Conservation (phyloP, 805 yeast species). For the Suhomyces emberorum region DNA sequence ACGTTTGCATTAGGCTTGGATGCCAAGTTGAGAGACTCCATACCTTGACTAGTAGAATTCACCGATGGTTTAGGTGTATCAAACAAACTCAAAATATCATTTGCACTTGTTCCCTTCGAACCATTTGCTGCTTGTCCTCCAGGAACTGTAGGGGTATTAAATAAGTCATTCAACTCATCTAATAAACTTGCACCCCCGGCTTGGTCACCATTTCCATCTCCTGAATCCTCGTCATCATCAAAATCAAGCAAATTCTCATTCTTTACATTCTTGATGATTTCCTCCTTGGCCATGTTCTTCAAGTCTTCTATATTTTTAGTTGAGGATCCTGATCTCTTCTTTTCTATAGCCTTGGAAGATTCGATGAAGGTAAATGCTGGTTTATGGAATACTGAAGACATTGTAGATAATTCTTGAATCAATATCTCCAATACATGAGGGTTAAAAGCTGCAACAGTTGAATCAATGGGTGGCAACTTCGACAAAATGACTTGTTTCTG, state of each 20-base stretch:
- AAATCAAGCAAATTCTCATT: slow-evolving; percentile 84
- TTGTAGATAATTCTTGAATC: slow-evolving; percentile 71
- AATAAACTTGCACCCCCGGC: slow-evolving; percentile 42
- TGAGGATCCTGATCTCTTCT: slow-evolving; percentile 12
- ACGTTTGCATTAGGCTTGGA: slow-evolving; percentile 6
- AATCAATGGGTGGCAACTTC: slow-evolving; percentile 65
- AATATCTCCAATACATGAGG: slow-evolving; percentile 66
- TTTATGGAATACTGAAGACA: slow-evolving; percentile 86
- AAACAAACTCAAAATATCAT: slow-evolving; percentile 50
- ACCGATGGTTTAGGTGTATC: slow-evolving; percentile 13
- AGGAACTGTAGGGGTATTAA: slow-evolving; percentile 36
- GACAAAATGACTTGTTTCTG: slow-evolving; percentile 56
- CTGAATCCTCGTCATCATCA: slow-evolving; percentile 55
- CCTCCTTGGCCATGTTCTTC: slow-evolving; percentile 72
- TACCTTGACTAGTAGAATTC: slow-evolving; percentile 1
- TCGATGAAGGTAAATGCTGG: slow-evolving; percentile 67
- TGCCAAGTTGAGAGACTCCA: slow-evolving; percentile 1
- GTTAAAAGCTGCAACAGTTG: slow-evolving; percentile 70
- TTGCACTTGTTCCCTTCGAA: slow-evolving; percentile 17
- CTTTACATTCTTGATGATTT: slow-evolving; percentile 59
- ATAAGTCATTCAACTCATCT: slow-evolving; percentile 75
- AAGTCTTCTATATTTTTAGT: slow-evolving; percentile 60
- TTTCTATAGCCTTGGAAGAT: slow-evolving; percentile 14
- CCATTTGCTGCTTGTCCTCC: slow-evolving; percentile 8
- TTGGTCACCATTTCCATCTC: slow-evolving; percentile 11